phyloP scores from a whole-genome alignment of 1,284 basidiomycete genomes.

The Moesziomyces sp. region DNA sequence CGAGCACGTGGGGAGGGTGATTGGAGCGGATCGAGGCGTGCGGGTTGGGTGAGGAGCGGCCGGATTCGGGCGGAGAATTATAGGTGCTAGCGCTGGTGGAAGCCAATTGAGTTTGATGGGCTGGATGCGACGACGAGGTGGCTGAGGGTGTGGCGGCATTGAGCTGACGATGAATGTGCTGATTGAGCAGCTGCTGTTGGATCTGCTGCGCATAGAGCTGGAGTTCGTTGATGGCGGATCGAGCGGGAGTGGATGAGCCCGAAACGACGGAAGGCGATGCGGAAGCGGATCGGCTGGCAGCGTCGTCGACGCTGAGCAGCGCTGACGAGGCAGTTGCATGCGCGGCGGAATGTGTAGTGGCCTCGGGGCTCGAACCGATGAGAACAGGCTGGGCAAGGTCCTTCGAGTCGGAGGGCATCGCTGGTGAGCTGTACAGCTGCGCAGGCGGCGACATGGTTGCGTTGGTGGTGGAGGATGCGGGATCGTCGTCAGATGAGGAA shows the following conservation, averaged over 20 bases:
- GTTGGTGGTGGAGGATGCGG: background rate
- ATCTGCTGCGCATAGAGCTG: conserved; percentile 43
- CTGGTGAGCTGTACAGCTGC: conserved; percentile 38
- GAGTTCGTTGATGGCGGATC: conserved; percentile 30
- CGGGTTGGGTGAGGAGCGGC: conserved; percentile 33
- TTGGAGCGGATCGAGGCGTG: conserved; percentile 23
- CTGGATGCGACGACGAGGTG: conserved; percentile 6
- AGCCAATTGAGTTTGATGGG: conserved; percentile 6
- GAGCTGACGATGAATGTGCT: conserved; percentile 39
- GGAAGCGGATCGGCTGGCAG: conserved; percentile 22
- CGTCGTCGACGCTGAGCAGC: conserved; percentile 21
- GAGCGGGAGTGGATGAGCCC: conserved; percentile 34
- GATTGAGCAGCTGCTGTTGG: conserved; percentile 41
- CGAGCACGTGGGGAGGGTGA: conserved; percentile 47
- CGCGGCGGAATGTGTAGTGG: background rate
- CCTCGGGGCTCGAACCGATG: conserved; percentile 12
- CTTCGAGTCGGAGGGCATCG: conserved; percentile 27
- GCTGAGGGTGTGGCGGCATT: background rate
- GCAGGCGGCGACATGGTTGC: background rate
- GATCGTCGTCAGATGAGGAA: background rate
- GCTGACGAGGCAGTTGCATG: conserved; percentile 7
- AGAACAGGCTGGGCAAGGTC: conserved; percentile 36
- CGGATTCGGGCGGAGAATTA: conserved; percentile 44
- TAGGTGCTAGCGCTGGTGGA: conserved; percentile 25
- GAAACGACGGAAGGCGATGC: conserved; percentile 31